Evolutionary conservation across 164 flowering plant species (phyloP), one percentile per base, ranked within the genome.

Genomic region (Berberis vulgaris): DNA sequence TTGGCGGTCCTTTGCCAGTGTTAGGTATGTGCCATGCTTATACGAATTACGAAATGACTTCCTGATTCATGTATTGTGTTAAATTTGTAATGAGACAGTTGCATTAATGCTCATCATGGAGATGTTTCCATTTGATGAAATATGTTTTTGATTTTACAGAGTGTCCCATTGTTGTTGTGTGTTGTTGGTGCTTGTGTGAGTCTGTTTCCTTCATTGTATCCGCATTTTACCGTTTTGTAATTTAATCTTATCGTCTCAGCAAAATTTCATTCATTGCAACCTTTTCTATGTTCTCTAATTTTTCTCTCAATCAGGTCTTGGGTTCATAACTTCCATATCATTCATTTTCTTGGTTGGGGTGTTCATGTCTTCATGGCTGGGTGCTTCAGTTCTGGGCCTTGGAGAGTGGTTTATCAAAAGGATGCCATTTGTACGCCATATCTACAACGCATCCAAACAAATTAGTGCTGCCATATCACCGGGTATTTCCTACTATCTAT

Each of bases 291-390:
- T 62, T 41, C 4, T 57, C 65, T 62, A 58, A 12, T 38, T 41
- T 59, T 3, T 57, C 0, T 45, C 44, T 70, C 42, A 49, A 47
- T 43, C 54, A 86, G 92, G 92, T 70, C 89, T 86, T 73, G 92
- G 92, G 54, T 86, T 86, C 54, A 64, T 86, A 56, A 86, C 92
- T 59, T 86, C 92, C 59, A 79, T 86, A 40, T 79, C 87, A 41
- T 86, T 86, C 79, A 86, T 86, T 64, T 86, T 86, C 73, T 70
- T 84, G 87, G 84, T 86, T 62, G 92, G 92, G 65, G 89, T 86
- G 57, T 86, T 86, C 72, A 86, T 86, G 92, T 86, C 92, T 49
- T 86, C 92, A 40, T 86, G 92, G 92, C 71, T 86, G 77, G 92
- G 92, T 64, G 77, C 89, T 57, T 86, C 92, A 61, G 81, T 86